Evolutionary conservation across 2,329 filamentous ascomycete species (phyloP).

Genomic region (Pseudogymnoascus sp.): DNA sequence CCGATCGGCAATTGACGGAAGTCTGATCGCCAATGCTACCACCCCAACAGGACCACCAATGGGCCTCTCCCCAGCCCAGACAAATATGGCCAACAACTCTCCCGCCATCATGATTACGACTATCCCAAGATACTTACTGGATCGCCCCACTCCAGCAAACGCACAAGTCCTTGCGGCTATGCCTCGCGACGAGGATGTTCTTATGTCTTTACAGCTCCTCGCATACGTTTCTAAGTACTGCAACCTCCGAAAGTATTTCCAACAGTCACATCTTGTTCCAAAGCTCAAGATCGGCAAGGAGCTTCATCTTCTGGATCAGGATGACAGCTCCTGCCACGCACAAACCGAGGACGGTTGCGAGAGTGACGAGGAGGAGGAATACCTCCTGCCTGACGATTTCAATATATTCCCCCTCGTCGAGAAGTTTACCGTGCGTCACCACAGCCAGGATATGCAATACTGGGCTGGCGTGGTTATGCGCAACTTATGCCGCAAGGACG

Average conservation of each 20-base stretch:
- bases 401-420: conserved; percentile 98
- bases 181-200: conserved; percentile 92
- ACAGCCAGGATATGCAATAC: conserved; percentile 97
- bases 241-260: conserved; percentile 90
- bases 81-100: conserved; percentile 61
- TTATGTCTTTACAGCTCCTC: conserved; percentile 94
- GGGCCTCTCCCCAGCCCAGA: conserved; percentile 60
- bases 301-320: conserved; percentile 69
- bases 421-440: conserved; percentile 93
- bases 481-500: conserved; percentile 96
- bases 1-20: conserved; percentile 74
- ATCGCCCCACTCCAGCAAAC: conserved; percentile 58
- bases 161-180: conserved; percentile 78
- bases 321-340: conserved; percentile 36
- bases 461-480: conserved; percentile 99
- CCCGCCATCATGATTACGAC: conserved; percentile 68
- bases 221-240: conserved; percentile 99
- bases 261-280: conserved; percentile 87
- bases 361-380: conserved; percentile 67
- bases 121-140: conserved; percentile 72
- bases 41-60: conserved; percentile 62
- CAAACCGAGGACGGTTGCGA: conserved; percentile 28
- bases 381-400: conserved; percentile 85
- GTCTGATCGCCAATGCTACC: conserved; percentile 64
- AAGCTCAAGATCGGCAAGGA: conserved; percentile 85